Base-by-base conservation (phyloP, 345 rosid genomes). In the Citrus hindsii region DNA sequence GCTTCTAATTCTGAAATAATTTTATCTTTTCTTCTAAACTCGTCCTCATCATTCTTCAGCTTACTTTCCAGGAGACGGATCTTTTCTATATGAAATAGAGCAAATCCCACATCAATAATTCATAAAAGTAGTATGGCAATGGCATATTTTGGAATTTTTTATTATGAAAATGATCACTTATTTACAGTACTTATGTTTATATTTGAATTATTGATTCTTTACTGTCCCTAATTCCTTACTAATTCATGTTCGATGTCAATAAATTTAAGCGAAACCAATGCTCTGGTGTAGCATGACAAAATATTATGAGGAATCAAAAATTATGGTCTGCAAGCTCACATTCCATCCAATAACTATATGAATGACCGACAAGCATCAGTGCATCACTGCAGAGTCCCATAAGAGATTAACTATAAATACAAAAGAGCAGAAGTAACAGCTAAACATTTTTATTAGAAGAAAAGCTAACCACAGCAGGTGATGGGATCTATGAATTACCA, bases 1-100 rank as follows among this genome's bases (percentile, higher is more conserved):
- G 81, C 85, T 73, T 86, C 87, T 77, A 94, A 87, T 85, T 88
- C 91, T 51, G 87, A 81, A 73, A 94, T 86, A 63, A 69, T 79
- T 70, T 79, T 86, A 25, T 89, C 85, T 84, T 88, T 94, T 73
- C 86, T 83, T 81, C 77, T 87, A 69, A 88, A 67, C 76, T 91
- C 90, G 30, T 77, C 84, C 79, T 89, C 91, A 12, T 81, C 74
- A 53, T 73, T 79, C 79, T 79, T 76, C 46, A 83, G 75, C 86
- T 84, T 90, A 64, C 79, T 86, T 86, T 92, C 92, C 75, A 92
- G 82, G 66, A 81, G 79, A 77, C 30, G 32, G 73, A 92, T 87
- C 79, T 69, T 94, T 80, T 89, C 98, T 94, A 89, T 79, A 82
- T 13, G 32, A 73, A 67, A 74, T 32, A 74, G 21, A 77, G 73